Conservation (phyloP, 768 basidiomycete genomes). For the Pleurotus pulmonarius region DNA sequence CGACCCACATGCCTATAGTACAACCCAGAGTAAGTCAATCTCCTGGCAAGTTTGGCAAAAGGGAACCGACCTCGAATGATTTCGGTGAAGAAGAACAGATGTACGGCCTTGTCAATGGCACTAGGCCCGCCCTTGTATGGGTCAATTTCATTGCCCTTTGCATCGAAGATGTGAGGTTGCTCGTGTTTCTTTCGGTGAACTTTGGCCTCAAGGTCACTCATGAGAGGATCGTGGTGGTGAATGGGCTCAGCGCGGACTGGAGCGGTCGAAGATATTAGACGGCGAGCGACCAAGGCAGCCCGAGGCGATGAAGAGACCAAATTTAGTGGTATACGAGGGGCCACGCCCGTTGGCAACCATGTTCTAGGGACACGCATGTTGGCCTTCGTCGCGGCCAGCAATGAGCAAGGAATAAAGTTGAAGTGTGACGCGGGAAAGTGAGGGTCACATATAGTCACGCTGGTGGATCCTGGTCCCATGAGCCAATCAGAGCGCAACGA, state of each 20-base stretch:
- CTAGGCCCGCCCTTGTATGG: constrained; percentile 78
- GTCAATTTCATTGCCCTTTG: constrained; percentile 52
- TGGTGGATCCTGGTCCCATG: constrained; percentile 15
- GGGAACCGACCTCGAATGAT: constrained; percentile 82
- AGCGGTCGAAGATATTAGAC: constrained; percentile 46
- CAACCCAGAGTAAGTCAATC: not conserved
- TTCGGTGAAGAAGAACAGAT: constrained; percentile 98
- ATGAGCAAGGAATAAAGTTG: constrained; percentile 22
- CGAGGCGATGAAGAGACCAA: constrained; percentile 25
- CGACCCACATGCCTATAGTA: constrained; percentile 92
- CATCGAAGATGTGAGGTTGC: constrained; percentile 23
- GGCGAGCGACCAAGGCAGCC: constrained; percentile 39
- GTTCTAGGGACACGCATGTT: constrained; percentile 34
- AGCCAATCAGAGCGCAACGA: constrained; percentile 44
- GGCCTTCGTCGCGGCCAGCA: constrained; percentile 36
- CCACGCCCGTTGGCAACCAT: constrained; percentile 48
- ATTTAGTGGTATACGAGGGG: constrained; percentile 37
- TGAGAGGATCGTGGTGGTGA: constrained; percentile 25
- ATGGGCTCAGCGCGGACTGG: constrained; percentile 34
- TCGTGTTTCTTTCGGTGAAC: constrained; percentile 8
- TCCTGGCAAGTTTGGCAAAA: not conserved
- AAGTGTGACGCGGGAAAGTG: constrained; percentile 26
- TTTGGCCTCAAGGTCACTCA: constrained; percentile 33
- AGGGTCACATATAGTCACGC: constrained; percentile 30
- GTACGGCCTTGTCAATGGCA: constrained; percentile 93